A percentile compares a stretch with the other conserved stretches of the same genome.
Evolutionary conservation across 768 basidiomycete species (phyloP).

Genomic region (Panaeolus papilionaceus): DNA sequence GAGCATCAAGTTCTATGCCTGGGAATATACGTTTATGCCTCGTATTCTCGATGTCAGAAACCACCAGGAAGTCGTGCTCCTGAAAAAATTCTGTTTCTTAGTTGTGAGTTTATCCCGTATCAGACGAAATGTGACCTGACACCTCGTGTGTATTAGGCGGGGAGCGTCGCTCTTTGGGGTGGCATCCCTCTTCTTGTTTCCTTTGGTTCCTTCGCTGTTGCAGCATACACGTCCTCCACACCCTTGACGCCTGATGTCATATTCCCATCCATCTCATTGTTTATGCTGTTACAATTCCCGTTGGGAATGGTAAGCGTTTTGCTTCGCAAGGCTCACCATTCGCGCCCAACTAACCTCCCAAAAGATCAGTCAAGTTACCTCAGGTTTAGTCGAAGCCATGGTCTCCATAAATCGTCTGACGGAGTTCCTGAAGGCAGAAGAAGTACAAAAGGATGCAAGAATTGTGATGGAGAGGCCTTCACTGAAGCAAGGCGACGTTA

Average conservation of each 20-base stretch:
- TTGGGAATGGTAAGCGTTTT: constrained; percentile 69
- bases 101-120: constrained; percentile 50
- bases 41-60: constrained; percentile 81
- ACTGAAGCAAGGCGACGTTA: constrained; percentile 67
- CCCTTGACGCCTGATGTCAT: constrained; percentile 91
- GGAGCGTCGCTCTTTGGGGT: constrained; percentile 68
- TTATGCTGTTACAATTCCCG: constrained; percentile 88
- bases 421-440: constrained; percentile 77
- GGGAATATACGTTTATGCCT: constrained; percentile 91
- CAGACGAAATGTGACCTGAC: neutral
- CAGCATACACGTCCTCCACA: constrained; percentile 60
- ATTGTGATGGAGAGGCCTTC: constrained; percentile 48
- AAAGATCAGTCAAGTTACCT: constrained; percentile 74
- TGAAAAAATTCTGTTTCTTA: constrained; percentile 81
- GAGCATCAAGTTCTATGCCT: constrained; percentile 91
- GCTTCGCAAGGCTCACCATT: neutral
- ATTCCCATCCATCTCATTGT: constrained; percentile 92
- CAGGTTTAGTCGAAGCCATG: constrained; percentile 84
- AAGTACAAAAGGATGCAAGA: constrained; percentile 84
- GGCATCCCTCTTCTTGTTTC: constrained; percentile 79
- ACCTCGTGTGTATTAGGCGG: constrained; percentile 42
- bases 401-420: constrained; percentile 85
- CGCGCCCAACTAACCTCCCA: constrained; percentile 14
- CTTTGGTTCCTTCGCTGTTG: constrained; percentile 82
- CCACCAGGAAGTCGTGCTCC: constrained; percentile 79